Evolutionary conservation across 2,329 filamentous ascomycete species (phyloP).

Genomic region (Diaporthe nobilis): DNA sequence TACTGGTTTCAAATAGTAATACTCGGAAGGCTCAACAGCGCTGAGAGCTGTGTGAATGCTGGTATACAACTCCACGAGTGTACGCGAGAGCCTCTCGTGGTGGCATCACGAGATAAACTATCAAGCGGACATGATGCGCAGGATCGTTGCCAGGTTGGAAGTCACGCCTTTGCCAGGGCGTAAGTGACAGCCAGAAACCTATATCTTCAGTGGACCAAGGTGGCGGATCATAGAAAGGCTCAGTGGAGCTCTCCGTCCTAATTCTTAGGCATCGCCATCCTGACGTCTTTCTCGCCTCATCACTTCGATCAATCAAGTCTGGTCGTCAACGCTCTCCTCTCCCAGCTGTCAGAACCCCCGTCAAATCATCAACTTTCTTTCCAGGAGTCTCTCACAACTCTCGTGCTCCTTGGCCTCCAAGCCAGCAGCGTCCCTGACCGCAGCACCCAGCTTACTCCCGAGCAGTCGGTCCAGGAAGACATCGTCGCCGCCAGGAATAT

Average conservation of each 20-base stretch:
- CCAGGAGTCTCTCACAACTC: background rate
- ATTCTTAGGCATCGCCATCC: background rate
- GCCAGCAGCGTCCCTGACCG: background rate
- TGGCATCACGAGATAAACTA: no score
- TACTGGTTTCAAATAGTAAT: background rate
- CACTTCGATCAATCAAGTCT: background rate
- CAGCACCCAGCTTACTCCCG: no score
- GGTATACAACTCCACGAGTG: no score
- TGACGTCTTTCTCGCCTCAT: background rate
- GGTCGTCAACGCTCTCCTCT: background rate
- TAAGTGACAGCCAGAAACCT: background rate
- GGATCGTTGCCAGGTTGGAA: no score
- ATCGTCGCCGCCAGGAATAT: no score
- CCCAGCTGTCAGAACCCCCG: background rate
- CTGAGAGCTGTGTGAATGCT: background rate
- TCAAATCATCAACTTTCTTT: background rate
- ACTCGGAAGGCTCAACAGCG: background rate
- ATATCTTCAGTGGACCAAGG: background rate
- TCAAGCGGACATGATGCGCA: no score
- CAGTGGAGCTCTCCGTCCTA: background rate
- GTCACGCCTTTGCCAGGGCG: no score
- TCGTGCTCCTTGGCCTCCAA: background rate
- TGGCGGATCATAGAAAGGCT: background rate
- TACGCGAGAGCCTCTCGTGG: background rate
- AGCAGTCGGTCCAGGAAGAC: background rate